These are phyloP conservation scores for Tardiomyces blankii DNA, from an alignment of 1,139 yeast species.

Conservation along the genomic window DNA sequence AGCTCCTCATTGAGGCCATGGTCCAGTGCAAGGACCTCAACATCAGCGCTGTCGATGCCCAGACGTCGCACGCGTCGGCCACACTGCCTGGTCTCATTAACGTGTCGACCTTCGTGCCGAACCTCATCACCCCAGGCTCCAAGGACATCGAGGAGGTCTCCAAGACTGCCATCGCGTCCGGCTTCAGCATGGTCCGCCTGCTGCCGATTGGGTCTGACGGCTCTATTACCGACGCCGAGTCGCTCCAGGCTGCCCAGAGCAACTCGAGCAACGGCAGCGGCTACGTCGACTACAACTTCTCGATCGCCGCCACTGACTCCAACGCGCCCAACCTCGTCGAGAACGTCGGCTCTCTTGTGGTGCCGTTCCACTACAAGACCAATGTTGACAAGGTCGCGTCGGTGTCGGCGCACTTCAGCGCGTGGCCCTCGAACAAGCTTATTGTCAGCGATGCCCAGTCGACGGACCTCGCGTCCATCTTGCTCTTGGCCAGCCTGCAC, in stretches of 20 bases:
- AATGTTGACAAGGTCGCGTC: constrained; percentile 55
- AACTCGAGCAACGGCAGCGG: constrained; percentile 39
- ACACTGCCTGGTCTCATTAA: constrained; percentile 82
- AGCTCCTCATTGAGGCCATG: constrained; percentile 86
- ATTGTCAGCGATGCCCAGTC: constrained; percentile 88
- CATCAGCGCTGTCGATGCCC: constrained; percentile 73
- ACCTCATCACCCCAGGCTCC: constrained; percentile 38
- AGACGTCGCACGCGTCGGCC: constrained; percentile 77
- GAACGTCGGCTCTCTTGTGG: constrained; percentile 66
- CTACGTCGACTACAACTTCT: constrained; percentile 71
- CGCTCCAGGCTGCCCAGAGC: constrained; percentile 46
- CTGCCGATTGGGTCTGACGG: constrained; percentile 65
- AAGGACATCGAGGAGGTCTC: constrained; percentile 53
- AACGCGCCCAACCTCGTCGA: constrained; percentile 58
- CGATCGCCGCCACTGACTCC: constrained; percentile 70
- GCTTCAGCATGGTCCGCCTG: constrained; percentile 79
- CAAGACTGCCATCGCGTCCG: constrained; percentile 66
- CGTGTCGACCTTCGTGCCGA: constrained; percentile 69
- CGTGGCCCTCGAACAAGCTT: constrained; percentile 80
- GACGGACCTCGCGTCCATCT: constrained; percentile 82
- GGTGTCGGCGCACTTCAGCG: constrained; percentile 65
- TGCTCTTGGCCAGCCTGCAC: constrained; percentile 83
- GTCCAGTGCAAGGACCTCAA: constrained; percentile 50
- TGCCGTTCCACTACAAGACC: constrained; percentile 65
- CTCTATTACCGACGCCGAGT: constrained; percentile 53